These are phyloP conservation scores for Camelina laxa DNA, from an alignment of 345 rosid species.

Conservation along the genomic window DNA sequence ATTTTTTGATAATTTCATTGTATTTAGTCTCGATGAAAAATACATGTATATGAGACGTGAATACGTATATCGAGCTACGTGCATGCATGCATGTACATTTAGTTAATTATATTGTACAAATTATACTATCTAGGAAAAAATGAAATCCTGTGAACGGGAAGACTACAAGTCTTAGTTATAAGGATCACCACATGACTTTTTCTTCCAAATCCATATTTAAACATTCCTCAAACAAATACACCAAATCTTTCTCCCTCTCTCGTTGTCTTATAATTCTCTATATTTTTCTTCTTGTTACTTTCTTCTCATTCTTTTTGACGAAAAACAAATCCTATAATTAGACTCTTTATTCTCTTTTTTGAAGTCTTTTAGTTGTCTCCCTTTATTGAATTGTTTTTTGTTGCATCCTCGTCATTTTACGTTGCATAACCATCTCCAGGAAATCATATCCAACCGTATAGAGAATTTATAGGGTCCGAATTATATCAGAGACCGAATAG, in stretches of 20 bases:
- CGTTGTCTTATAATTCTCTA: not conserved
- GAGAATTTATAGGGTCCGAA: not conserved
- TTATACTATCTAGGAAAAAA: conserved; percentile 20
- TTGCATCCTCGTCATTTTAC: not conserved
- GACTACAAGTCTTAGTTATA: conserved; percentile 23
- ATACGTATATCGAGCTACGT: not conserved
- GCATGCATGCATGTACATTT: conserved; percentile 13
- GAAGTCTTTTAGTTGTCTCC: not conserved
- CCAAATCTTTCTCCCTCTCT: conserved; percentile 15
- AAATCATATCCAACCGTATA: conserved; percentile 6
- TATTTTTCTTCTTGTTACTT: conserved; percentile 20
- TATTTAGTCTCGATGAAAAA: not conserved
- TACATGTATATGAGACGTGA: not conserved
- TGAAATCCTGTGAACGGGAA: conserved; percentile 1
- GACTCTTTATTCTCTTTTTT: not conserved
- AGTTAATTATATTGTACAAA: not conserved
- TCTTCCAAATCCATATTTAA: conserved; percentile 29
- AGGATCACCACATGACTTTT: conserved; percentile 39
- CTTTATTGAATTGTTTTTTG: conserved; percentile 2
- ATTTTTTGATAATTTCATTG: not conserved
- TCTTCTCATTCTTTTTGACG: conserved; percentile 25
- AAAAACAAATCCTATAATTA: not conserved
- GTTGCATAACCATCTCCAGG: conserved; percentile 18
- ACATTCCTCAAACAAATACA: conserved; percentile 26
- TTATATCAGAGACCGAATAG: conserved; percentile 20